These are phyloP conservation scores for Barnettozyma pratensis DNA, from an alignment of 805 yeast genomes.

Conservation along the genomic window DNA sequence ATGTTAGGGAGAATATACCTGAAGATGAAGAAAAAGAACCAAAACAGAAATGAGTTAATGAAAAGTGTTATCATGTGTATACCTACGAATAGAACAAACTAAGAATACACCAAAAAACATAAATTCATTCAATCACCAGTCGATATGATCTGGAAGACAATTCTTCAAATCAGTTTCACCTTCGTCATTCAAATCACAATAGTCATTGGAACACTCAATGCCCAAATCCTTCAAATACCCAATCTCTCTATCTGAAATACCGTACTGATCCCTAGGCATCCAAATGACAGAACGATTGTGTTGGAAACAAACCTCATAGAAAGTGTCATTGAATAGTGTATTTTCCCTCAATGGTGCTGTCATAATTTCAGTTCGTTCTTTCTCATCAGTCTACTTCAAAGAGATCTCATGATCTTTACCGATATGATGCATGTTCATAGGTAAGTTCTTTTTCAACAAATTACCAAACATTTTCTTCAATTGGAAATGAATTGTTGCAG, in stretches of 20 bases:
- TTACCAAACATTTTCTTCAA: conserved; percentile 39
- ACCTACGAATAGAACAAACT: no score
- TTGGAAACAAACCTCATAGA: conserved; percentile 23
- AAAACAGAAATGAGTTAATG: background rate
- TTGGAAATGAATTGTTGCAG: conserved; percentile 53
- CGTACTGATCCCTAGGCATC: conserved; percentile 21
- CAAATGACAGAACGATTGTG: conserved; percentile 16
- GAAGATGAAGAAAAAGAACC: conserved; percentile 7
- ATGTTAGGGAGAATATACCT: conserved; percentile 37
- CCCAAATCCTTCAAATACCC: conserved; percentile 19
- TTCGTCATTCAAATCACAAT: conserved; percentile 14
- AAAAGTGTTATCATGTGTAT: no score
- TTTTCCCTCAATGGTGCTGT: conserved; percentile 1
- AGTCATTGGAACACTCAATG: conserved; percentile 17
- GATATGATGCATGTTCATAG: conserved; percentile 21
- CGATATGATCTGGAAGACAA: conserved; percentile 22
- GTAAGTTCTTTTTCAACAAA: conserved; percentile 30
- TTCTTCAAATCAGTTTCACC: conserved; percentile 20
- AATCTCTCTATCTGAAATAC: conserved; percentile 12
- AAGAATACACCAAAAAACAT: no score
- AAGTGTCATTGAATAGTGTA: conserved; percentile 19
- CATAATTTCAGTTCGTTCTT: background rate
- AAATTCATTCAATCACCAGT: background rate
- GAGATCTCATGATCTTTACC: background rate
- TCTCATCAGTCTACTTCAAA: background rate